A percentile compares a stretch with the other conserved stretches of the same genome.
Evolutionary conservation across 306 rosid species (phyloP).

Genomic region (Acacia crassicarpa): DNA sequence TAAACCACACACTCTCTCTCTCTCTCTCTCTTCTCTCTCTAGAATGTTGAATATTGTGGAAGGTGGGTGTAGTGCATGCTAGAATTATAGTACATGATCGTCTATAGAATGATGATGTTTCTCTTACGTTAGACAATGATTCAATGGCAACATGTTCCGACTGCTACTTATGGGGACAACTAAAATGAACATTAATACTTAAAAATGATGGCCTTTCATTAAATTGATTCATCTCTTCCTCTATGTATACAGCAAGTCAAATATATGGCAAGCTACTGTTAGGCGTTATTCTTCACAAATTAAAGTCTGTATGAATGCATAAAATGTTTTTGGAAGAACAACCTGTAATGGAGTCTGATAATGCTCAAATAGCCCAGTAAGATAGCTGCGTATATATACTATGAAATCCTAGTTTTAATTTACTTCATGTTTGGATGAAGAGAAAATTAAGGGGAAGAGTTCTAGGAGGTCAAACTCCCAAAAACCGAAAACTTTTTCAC

Average conservation of each 20-base stretch:
- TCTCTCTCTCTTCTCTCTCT: neutral
- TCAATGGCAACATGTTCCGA: slow-evolving; percentile 32
- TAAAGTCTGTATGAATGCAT: no score
- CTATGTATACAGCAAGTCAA: neutral
- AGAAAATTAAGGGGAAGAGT: no score
- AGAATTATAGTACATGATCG: slow-evolving; percentile 44
- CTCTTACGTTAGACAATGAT: slow-evolving; percentile 39
- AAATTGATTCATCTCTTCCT: slow-evolving; percentile 19
- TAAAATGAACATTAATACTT: slow-evolving; percentile 42
- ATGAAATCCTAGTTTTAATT: no score
- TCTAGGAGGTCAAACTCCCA: no score
- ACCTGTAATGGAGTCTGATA: no score
- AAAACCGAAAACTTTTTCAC: no score
- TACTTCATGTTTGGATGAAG: no score
- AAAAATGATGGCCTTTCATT: slow-evolving; percentile 23
- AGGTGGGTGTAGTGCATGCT: slow-evolving; percentile 44
- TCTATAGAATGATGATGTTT: slow-evolving; percentile 56
- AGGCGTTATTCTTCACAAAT: no score
- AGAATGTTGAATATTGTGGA: neutral
- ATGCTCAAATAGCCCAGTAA: no score
- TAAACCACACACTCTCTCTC: neutral
- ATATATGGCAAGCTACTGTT: neutral
- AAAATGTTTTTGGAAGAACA: no score
- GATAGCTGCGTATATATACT: no score
- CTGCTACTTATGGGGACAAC: slow-evolving; percentile 53